Base-by-base conservation (phyloP, 768 basidiomycete species). In the Ramaria rubella region DNA sequence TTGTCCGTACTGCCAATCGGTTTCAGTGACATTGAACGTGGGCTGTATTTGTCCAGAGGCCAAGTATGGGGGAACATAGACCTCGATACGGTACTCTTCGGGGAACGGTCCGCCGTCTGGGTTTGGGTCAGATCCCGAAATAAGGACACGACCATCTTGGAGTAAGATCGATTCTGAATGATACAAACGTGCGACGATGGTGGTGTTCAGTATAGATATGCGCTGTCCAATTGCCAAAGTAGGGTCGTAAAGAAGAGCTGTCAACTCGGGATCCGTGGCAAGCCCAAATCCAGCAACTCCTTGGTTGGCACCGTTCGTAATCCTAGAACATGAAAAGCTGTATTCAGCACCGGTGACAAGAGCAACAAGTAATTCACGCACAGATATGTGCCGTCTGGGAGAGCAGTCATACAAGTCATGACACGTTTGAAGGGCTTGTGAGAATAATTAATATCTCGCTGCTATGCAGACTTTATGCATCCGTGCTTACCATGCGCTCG, bases 221-320 rank as follows among this genome's bases (percentile, higher is more conserved):
- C 88, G 82, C 36, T 81, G 77, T 9, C 77, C 72, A 44, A 82
- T 62, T 4, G 88, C 77, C 54, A 77, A 68, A 0, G 77, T 65
- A 0, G 88, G 88, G 64, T 88, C 84, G 60, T 90, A 90, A 5
- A 90, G 75, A 19, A 89, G 59, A 0, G 87, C 87, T 2, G 68
- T 72, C 26, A 82, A 66, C 63, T 88, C 89, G 27, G 62, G 62
- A 17, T 44, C 45, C 29, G 52, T 60, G n/a, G 58, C 62, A 21
- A 63, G 57, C 24, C 62, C 62, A 48, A 63, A 63, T 23, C 62
- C 62, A 24, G 62, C 62, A 42, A 58, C 61, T 17, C 62, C 62
- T 21, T 57, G 42, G 36, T 62, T 33, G 5, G 58, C 62, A 9
- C 62, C 62, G 40, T 61, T 62, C 49, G 55, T 30, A 11, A 58